These are phyloP conservation scores for Skeletonema menzelii DNA, from an alignment of 108 stramenopile genomes.

Conservation along the genomic window DNA sequence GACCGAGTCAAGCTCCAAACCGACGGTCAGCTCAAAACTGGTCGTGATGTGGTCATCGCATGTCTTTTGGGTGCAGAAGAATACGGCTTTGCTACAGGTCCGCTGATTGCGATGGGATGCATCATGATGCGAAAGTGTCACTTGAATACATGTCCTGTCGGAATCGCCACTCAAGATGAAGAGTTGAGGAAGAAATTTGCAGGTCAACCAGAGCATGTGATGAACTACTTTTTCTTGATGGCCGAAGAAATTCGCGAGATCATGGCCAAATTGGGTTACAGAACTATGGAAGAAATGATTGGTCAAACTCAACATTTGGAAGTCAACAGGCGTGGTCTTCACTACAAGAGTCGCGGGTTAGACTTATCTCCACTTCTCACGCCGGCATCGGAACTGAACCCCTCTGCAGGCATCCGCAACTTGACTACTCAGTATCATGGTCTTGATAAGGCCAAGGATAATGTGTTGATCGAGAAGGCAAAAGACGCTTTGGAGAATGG, in stretches of 20 bases:
- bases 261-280: slow-evolving; percentile 95
- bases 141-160: slow-evolving; percentile 96
- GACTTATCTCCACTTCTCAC: slow-evolving; percentile 93
- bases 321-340: slow-evolving; percentile 82
- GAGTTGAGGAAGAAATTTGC: slow-evolving; percentile 93
- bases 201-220: slow-evolving; percentile 96
- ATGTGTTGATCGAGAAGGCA: slow-evolving; percentile 83
- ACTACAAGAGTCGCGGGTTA: slow-evolving; percentile 96
- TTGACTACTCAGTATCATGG: slow-evolving; percentile 86
- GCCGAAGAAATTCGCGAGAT: slow-evolving; percentile 96
- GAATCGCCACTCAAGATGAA: slow-evolving; percentile 97
- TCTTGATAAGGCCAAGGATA: slow-evolving; percentile 83
- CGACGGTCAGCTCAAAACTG: slow-evolving; percentile 94
- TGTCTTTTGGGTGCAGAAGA: slow-evolving; percentile 93
- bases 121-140: slow-evolving; percentile 98
- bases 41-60: slow-evolving; percentile 93
- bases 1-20: slow-evolving; percentile 92
- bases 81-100: slow-evolving; percentile 93
- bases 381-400: slow-evolving; percentile 92
- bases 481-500: slow-evolving; percentile 81
- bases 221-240: slow-evolving; percentile 96
- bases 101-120: slow-evolving; percentile 94
- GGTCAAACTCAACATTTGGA: slow-evolving; percentile 94
- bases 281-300: slow-evolving; percentile 94
- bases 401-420: slow-evolving; percentile 79